These are phyloP conservation scores for Helianthus annuus DNA, from an alignment of 129 eudicot species.

Conservation along the genomic window DNA sequence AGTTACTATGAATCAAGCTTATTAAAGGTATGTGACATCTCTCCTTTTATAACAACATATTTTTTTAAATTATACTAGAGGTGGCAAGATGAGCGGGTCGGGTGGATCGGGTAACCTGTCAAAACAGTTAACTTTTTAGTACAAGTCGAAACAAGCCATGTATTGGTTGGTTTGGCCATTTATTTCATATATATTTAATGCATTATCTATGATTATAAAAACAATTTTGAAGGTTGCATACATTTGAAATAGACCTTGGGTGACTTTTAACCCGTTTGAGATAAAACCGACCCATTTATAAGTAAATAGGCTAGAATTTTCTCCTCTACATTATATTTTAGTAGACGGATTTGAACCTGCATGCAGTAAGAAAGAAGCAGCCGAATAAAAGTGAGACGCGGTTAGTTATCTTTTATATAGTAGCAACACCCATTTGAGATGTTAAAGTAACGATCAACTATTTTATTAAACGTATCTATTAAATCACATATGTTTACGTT, in stretches of 20 bases:
- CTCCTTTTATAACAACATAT: slow-evolving; percentile 9
- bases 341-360: neutral
- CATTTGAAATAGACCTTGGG: neutral
- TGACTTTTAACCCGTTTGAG: neutral
- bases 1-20: slow-evolving; percentile 31
- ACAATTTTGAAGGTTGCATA: neutral
- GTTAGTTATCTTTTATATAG: neutral
- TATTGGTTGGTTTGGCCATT: neutral
- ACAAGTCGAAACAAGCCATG: neutral
- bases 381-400: slow-evolving; percentile 23
- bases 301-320: neutral
- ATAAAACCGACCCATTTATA: neutral
- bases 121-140: neutral
- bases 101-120: neutral
- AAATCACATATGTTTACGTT: neutral
- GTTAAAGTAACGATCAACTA: neutral
- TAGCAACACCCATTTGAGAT: neutral
- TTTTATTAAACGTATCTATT: neutral
- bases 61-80: neutral
- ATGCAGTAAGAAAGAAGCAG: slow-evolving; percentile 31
- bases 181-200: neutral
- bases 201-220: neutral
- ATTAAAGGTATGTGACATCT: slow-evolving; percentile 21
- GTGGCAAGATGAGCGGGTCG: neutral
- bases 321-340: neutral